These are phyloP conservation scores for Rheum nobile DNA, from an alignment of 148 eudicot genomes.

Conservation along the genomic window DNA sequence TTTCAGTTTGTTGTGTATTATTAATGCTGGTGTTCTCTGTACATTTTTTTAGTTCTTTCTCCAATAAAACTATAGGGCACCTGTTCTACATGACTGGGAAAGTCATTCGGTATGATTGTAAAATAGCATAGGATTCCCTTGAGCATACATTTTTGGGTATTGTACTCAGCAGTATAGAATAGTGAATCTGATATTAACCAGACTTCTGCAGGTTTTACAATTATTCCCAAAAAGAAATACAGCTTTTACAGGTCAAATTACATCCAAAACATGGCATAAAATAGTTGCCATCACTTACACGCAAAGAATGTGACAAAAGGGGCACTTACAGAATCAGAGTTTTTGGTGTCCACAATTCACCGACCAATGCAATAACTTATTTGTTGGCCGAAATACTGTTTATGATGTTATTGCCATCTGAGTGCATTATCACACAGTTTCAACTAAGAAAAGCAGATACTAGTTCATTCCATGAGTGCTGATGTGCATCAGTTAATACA, in stretches of 20 bases:
- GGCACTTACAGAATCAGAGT: not conserved
- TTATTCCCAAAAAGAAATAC: no score
- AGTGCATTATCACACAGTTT: not conserved
- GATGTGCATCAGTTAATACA: slow-evolving; percentile 31
- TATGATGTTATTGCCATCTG: not conserved
- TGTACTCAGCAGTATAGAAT: not conserved
- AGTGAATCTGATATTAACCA: not conserved
- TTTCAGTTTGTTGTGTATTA: not conserved
- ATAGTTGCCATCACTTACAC: not conserved
- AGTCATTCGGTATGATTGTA: not conserved
- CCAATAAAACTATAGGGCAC: not conserved
- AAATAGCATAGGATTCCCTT: not conserved
- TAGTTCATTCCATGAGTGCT: not conserved
- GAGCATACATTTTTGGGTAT: not conserved
- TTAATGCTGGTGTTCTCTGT: not conserved
- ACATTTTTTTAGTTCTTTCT: not conserved
- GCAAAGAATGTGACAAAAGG: not conserved
- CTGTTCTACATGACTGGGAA: not conserved
- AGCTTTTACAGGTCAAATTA: not conserved
- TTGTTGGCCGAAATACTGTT: not conserved
- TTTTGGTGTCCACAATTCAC: not conserved
- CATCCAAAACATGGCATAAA: not conserved
- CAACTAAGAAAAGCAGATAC: not conserved
- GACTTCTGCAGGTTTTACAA: not conserved
- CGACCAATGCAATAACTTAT: not conserved